phyloP scores from a whole-genome alignment of 148 eudicot genomes.

The Chenopodium suecicum region DNA sequence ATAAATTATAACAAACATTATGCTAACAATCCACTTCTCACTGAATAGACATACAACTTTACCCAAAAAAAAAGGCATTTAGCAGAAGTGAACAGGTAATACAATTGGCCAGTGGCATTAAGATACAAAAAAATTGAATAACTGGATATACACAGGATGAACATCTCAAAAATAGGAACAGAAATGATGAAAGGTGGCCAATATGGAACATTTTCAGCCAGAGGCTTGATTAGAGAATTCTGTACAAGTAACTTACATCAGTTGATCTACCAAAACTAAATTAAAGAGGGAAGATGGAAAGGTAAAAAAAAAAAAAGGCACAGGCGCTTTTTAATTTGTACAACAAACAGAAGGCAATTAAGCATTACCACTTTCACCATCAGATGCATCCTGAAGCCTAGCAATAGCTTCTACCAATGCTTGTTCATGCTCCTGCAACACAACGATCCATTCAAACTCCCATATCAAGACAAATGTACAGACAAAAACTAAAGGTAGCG shows the following conservation, averaged over 20 bases:
- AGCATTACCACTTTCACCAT: slow-evolving; percentile 77
- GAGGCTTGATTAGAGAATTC: slow-evolving; percentile 4
- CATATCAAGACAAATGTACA: not conserved
- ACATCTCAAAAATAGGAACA: not conserved
- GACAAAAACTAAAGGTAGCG: not conserved
- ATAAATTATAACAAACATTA: slow-evolving; percentile 16
- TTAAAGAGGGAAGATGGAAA: not conserved
- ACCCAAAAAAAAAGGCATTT: not conserved
- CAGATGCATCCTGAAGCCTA: slow-evolving; percentile 75
- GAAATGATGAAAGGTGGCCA: not conserved
- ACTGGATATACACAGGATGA: not conserved
- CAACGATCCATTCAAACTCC: slow-evolving; percentile 5
- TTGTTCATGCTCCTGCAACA: slow-evolving; percentile 77
- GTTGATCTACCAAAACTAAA: slow-evolving; percentile 13
- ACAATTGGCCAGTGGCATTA: not conserved
- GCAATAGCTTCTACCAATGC: slow-evolving; percentile 75
- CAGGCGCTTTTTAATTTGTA: slow-evolving; percentile 17
- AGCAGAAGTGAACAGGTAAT: not conserved
- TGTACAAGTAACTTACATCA: slow-evolving; percentile 25
- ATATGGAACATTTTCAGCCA: not conserved
- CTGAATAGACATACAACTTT: not conserved
- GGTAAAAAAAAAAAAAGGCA: slow-evolving; percentile 3
- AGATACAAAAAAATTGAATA: not conserved
- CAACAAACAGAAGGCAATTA: slow-evolving; percentile 40
- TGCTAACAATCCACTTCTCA: slow-evolving; percentile 5